A percentile compares a stretch with the other conserved stretches of the same genome.
phyloP scores from a whole-genome alignment of 371 early-diverging fungal genomes.

The Synchytrium microbalum region DNA sequence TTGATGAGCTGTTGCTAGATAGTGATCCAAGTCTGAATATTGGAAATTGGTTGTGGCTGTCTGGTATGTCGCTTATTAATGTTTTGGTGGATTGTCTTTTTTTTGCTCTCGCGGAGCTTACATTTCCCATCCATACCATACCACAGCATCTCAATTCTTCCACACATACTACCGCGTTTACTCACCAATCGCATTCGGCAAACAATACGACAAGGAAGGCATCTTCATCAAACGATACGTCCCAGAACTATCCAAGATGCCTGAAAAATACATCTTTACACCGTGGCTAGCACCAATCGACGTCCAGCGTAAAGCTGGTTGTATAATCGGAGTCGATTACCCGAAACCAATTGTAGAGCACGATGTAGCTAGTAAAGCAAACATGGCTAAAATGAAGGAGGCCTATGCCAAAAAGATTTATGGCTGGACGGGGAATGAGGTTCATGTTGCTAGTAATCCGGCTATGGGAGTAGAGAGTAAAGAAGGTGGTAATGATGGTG shows the following conservation, averaged over 20 bases:
- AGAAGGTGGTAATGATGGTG: too few relatives aligned
- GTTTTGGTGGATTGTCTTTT: neutral
- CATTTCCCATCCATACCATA: conserved; percentile 8
- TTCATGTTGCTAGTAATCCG: too few relatives aligned
- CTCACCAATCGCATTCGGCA: conserved; percentile 21
- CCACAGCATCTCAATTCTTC: conserved; percentile 26
- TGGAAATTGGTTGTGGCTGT: conserved; percentile 33
- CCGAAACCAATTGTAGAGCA: conserved; percentile 27
- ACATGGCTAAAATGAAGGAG: conserved; percentile 22
- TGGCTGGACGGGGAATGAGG: too few relatives aligned
- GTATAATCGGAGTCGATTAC: conserved; percentile 24
- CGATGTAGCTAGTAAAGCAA: conserved; percentile 13
- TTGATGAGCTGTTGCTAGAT: conserved; percentile 30
- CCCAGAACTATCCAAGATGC: conserved; percentile 21
- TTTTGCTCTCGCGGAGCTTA: conserved; percentile 3
- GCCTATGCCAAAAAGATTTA: too few relatives aligned
- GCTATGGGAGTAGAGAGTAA: too few relatives aligned
- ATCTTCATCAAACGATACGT: conserved; percentile 19
- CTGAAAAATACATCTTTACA: conserved; percentile 25
- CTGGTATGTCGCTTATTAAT: conserved; percentile 1
- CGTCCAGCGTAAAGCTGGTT: conserved; percentile 20
- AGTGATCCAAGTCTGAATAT: conserved; percentile 20
- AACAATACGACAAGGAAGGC: conserved; percentile 25
- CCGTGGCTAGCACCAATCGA: conserved; percentile 24
- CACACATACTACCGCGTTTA: conserved; percentile 28